These are phyloP conservation scores for Ustilago loliicola DNA, from an alignment of 1,284 basidiomycete genomes.

Conservation along the genomic window DNA sequence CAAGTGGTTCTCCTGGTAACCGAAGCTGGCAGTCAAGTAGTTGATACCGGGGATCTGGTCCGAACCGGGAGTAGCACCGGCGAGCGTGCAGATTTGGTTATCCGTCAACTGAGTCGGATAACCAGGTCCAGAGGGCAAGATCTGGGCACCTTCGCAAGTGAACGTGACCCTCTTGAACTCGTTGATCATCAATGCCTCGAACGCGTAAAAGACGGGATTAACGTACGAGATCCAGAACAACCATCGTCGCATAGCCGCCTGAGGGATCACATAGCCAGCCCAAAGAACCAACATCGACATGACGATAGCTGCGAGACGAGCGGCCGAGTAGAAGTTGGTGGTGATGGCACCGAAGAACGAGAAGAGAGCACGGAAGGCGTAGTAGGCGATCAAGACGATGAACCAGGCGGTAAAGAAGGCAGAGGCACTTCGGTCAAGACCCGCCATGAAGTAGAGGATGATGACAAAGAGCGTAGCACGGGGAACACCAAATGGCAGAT, in stretches of 20 bases:
- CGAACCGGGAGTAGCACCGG: slow-evolving; percentile 71
- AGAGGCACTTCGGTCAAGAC: slow-evolving; percentile 39
- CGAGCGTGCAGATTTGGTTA: slow-evolving; percentile 71
- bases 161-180: slow-evolving; percentile 71
- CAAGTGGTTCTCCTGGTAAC: slow-evolving; percentile 74
- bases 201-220: slow-evolving; percentile 78
- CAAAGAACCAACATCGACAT: slow-evolving; percentile 58
- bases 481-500: slow-evolving; percentile 71
- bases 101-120: slow-evolving; percentile 45
- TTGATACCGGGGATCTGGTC: slow-evolving; percentile 72
- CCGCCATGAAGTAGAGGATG: slow-evolving; percentile 70
- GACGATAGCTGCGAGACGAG: slow-evolving; percentile 60
- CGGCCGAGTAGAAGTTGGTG: slow-evolving; percentile 56
- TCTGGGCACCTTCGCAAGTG: slow-evolving; percentile 52
- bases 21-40: slow-evolving; percentile 76
- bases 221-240: slow-evolving; percentile 77
- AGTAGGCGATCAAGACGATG: slow-evolving; percentile 69
- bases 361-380: slow-evolving; percentile 60
- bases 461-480: slow-evolving; percentile 71
- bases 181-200: slow-evolving; percentile 76
- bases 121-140: slow-evolving; percentile 40
- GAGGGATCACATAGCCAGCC: slow-evolving; percentile 62
- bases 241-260: slow-evolving; percentile 83
- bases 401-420: slow-evolving; percentile 74
- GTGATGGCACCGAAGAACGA: slow-evolving; percentile 57